Base-by-base conservation (phyloP, 2,329 filamentous ascomycete genomes). In the Leptographium flavum region DNA sequence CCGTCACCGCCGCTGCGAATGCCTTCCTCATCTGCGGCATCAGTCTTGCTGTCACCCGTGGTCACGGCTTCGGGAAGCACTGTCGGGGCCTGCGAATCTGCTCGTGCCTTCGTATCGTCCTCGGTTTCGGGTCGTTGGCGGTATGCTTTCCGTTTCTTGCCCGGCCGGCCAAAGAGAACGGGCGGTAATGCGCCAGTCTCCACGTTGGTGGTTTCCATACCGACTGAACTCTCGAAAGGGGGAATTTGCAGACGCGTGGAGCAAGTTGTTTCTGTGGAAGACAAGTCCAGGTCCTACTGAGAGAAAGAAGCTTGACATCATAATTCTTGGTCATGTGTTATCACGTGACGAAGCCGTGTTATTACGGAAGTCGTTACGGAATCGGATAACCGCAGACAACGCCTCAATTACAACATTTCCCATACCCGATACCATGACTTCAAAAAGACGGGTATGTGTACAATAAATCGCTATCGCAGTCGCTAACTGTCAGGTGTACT, bases 91-190 rank as follows among this genome's bases (percentile, higher is more conserved):
- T 28, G 23, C 15, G 5, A 11, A 6, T 28, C 23, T 15, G n/a
- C n/a, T n/a, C n/a, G n/a, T n/a, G n/a, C 17, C 39, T 42, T n/a
- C 19, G 25, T 11, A 15, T 42, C 35, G 17, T 45, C 44, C 15
- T 31, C 41, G 3, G 21, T 17, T 4, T 45, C 43, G 17, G 23
- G 51, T 50, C 73, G 71, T 50, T 74, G 73, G 39, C 76, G 68
- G 51, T 76, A 74, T 5, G 65, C 62, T 56, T 79, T 79, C 56
- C 74, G 68, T 60, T 78, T 80, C 59, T 78, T 80, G 48, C 65
- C 64, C 33, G 62, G 56, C 4, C 75, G 73, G 52, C 49, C 51
- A 47, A 81, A 81, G 28, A 72, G 60, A 30, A 76, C 59, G 17
- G 57, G 57, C 13, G 62, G 59, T 39, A 55, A 49, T 9, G 47